Evolutionary conservation across 306 rosid genomes (phyloP), one percentile per base, ranked within the genome.

Genomic region (Vigna trinervia): DNA sequence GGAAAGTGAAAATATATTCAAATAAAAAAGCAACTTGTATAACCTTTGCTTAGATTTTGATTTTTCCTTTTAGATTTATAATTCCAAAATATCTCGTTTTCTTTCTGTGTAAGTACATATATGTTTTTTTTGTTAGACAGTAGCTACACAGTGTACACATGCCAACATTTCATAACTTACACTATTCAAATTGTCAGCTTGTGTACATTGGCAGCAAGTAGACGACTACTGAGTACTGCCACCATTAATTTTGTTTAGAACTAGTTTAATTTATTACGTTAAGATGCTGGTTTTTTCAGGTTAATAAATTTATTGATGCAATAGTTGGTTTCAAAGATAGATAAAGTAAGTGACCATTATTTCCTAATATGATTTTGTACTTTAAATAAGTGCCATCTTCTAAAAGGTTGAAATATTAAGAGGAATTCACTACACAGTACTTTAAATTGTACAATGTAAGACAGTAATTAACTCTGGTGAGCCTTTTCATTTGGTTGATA

Each of bases 291-390:
- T 59, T 26, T 48, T 28, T 28, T 28, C 43, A 23, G 63, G 63
- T 43, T 10, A 13, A 5, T 30, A 28, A 30, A 60, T 60, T 59
- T 59, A 60, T 60, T 60, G 12, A 28, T 60, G 32, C 39, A 32
- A 10, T 2, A n/a, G 63, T 32, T 51, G 59, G 50, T 46, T 60
- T 30, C 71, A 48, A 73, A 74, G 58, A 28, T 74, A 45, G 78
- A 45, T 60, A n/a, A 23, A 73, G 68, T 30, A 74, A 10, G 4
- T 46, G 39, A 13, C 6, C n/a, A 23, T 57, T 8, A 57, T 57
- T 57, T 57, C 43, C 23, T 23, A 7, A 17, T 26, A 58, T 11
- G 32, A 38, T n/a, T 63, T 61, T 61, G 5, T 14, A 13, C 8
- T 38, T 56, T 20, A 73, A 41, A 23, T 38, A 20, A 46, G 64